Conservation (phyloP, 2,329 filamentous ascomycete genomes). For the Myrmaecium sp. region DNA sequence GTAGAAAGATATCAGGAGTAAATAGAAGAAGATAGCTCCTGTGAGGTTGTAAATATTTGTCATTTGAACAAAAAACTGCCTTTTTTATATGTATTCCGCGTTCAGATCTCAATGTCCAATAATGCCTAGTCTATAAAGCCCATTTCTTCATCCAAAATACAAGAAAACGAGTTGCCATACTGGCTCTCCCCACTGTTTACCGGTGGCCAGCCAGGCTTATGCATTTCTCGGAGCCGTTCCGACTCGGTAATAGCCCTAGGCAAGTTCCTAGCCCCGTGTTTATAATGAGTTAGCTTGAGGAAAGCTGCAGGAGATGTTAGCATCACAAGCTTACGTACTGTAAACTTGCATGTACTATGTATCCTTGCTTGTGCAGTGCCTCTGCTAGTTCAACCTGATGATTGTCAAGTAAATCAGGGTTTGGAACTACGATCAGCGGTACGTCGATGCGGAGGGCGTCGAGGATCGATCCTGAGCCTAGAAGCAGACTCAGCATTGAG, state of each 20-base stretch:
- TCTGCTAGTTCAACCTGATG: slow-evolving; percentile 80
- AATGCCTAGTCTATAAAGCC: slow-evolving; percentile 39
- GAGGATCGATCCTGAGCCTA: slow-evolving; percentile 79
- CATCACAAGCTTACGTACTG: slow-evolving; percentile 32
- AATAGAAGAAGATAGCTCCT: too few relatives aligned
- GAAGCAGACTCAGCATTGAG: neutral
- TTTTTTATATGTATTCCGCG: too few relatives aligned
- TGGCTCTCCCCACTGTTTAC: slow-evolving; percentile 27
- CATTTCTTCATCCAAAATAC: slow-evolving; percentile 41
- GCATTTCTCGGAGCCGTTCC: slow-evolving; percentile 27
- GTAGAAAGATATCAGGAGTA: too few relatives aligned
- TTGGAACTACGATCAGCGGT: slow-evolving; percentile 79
- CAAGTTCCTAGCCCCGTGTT: slow-evolving; percentile 20
- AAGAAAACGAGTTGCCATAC: slow-evolving; percentile 26
- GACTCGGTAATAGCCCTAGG: slow-evolving; percentile 28
- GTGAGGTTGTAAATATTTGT: too few relatives aligned
- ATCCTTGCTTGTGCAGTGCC: slow-evolving; percentile 56
- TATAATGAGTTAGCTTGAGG: neutral
- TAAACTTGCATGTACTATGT: slow-evolving; percentile 54
- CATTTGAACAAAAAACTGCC: too few relatives aligned
- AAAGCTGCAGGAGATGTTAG: neutral
- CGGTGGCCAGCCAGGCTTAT: slow-evolving; percentile 33
- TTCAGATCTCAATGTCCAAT: too few relatives aligned
- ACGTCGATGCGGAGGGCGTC: slow-evolving; percentile 59
- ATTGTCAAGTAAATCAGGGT: slow-evolving; percentile 65